Percentiles rank a stretch among this genome's conserved stretches.
These are phyloP conservation scores for Trichodelitschia bisporula DNA, from an alignment of 495 filamentous ascomycete species.

Conservation along the genomic window DNA sequence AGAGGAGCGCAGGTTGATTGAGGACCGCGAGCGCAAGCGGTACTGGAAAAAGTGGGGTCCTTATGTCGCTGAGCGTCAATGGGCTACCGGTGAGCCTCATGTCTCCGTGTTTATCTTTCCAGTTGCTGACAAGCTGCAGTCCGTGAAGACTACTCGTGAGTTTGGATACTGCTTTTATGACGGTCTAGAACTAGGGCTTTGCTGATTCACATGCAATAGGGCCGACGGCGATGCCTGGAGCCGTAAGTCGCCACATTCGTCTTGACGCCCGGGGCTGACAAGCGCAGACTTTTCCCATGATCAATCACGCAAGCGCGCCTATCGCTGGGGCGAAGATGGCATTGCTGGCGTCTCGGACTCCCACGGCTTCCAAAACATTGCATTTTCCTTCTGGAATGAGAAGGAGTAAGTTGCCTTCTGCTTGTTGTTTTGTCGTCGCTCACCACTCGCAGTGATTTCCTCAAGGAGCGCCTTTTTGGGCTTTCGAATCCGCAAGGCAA, in stretches of 20 bases:
- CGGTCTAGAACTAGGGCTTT: no score
- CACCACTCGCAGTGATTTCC: conserved; percentile 36
- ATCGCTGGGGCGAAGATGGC: conserved; percentile 89
- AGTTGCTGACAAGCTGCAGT: conserved; percentile 28
- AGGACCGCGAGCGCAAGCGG: conserved; percentile 51
- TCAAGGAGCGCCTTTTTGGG: conserved; percentile 88
- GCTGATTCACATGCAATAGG: conserved; percentile 11
- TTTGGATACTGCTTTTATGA: no score
- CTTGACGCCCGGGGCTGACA: neutral
- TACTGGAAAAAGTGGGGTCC: conserved; percentile 96
- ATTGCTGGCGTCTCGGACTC: conserved; percentile 90
- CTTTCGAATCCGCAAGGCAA: conserved; percentile 90
- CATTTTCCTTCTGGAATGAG: conserved; percentile 93
- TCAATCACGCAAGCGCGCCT: conserved; percentile 63
- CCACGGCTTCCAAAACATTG: conserved; percentile 73
- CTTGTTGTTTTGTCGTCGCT: conserved; percentile 2
- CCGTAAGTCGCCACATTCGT: conserved; percentile 29
- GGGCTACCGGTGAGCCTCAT: conserved; percentile 48
- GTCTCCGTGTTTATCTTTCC: conserved; percentile 1
- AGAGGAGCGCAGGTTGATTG: conserved; percentile 71
- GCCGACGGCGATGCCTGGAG: conserved; percentile 87
- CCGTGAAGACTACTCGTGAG: conserved; percentile 82
- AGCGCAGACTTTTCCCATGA: conserved; percentile 72
- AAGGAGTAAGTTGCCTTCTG: conserved; percentile 42
- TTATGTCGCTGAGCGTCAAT: conserved; percentile 57